Evolutionary conservation across 1,284 basidiomycete genomes (phyloP), one percentile per base, ranked within the genome.

Genomic region (Malassezia sympodialis): DNA sequence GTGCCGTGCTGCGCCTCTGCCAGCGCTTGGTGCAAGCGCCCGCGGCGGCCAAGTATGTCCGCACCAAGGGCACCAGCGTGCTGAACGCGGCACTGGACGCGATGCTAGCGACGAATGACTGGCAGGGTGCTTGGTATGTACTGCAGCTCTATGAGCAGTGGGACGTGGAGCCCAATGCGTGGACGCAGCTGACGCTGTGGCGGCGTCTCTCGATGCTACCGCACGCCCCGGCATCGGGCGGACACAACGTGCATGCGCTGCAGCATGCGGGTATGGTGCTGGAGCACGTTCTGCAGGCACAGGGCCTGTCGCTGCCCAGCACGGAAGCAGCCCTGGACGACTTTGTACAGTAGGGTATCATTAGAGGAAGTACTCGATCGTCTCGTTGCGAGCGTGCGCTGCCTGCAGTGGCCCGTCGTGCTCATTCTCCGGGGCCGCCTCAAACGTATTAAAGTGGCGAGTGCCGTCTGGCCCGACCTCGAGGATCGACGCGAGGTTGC

Each of bases 401-500:
- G 62, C 63, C 57, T 73, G 69, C 42, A 68, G 63, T 14, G 72
- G 73, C 2, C 73, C 73, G 50, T 75, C 73, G 62, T 67, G 76
- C 51, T 94, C 93, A 75, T 99, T 99, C 76, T 99, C 94, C 8
- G 94, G 94, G 4, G 94, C 94, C 3, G 94, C 94, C 66, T 94
- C 89, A 72, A 98, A 94, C 30, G 96, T 94, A 67, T 98, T 98
- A 76, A 98, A 98, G 77, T 87, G 90, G 80, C 88, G 88, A 48
- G 78, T 74, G 41, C 86, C 89, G 27, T 84, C 88, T 1, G 93
- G 93, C 0, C 89, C 88, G 23, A 99, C 88, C 78, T 98, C 93
- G 50, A 98, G 79, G 63, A 98, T 96, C 66, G 86, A 89, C 12
- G 94, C 94, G 63, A 88, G 87, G 76, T 99, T 99, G 30, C 94